phyloP scores from a whole-genome alignment of 768 basidiomycete species.

The Leucocoprinus sp. region DNA sequence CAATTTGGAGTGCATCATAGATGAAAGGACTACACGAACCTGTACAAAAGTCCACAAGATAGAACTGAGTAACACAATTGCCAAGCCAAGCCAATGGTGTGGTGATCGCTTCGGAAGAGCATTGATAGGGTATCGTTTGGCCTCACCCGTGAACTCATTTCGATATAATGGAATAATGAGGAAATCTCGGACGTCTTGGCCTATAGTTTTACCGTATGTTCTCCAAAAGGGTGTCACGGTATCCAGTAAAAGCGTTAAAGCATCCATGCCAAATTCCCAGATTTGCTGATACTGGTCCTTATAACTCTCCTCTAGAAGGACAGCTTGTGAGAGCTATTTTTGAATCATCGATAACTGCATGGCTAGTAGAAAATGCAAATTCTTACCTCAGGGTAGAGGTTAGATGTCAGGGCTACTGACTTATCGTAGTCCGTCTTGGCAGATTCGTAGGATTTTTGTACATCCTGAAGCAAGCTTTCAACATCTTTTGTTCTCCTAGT shows the following conservation, averaged over 20 bases:
- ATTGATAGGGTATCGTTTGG: constrained; percentile 55
- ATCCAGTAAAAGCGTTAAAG: constrained; percentile 66
- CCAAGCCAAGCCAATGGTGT: constrained; percentile 60
- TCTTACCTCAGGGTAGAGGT: constrained; percentile 68
- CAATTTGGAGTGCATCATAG: constrained; percentile 44
- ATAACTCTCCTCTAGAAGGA: constrained; percentile 70
- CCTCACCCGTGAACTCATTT: constrained; percentile 76
- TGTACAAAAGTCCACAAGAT: constrained; percentile 48
- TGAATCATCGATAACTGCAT: neutral
- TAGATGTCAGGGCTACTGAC: constrained; percentile 60
- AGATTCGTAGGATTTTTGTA: constrained; percentile 43
- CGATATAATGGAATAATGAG: constrained; percentile 77
- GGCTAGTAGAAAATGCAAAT: neutral
- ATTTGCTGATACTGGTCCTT: constrained; percentile 73
- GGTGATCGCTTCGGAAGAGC: constrained; percentile 53
- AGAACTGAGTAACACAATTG: constrained; percentile 41
- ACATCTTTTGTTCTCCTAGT: constrained; percentile 40
- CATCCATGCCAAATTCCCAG: constrained; percentile 77
- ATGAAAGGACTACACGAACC: constrained; percentile 47
- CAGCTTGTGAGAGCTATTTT: constrained; percentile 56
- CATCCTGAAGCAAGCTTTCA: constrained; percentile 36
- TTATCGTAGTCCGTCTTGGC: constrained; percentile 63
- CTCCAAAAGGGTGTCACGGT: constrained; percentile 77
- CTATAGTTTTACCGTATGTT: constrained; percentile 74
- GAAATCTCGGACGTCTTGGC: constrained; percentile 72